A percentile compares a stretch with the other conserved stretches of the same genome.
Conservation (phyloP, 805 yeast genomes). For the Monosporozyma unispora region DNA sequence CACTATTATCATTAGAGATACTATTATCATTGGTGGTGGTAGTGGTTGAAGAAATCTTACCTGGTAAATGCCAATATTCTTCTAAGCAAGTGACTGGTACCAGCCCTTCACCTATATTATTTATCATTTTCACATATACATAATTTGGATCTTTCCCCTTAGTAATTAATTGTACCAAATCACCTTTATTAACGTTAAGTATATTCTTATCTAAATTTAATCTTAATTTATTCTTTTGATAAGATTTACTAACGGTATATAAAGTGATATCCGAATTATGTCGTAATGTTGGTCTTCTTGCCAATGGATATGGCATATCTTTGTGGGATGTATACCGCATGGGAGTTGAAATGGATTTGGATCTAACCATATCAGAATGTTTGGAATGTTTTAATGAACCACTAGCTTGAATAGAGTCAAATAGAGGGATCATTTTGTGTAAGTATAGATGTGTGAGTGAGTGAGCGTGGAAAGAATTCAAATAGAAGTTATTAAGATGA, state of each 20-base stretch:
- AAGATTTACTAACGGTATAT: constrained; percentile 4
- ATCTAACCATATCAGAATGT: background rate
- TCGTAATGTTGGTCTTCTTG: background rate
- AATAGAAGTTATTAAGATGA: too few relatives aligned
- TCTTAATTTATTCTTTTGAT: background rate
- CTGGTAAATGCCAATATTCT: constrained; percentile 7
- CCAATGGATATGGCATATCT: background rate
- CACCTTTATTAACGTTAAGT: constrained; percentile 4
- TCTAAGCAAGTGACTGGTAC: constrained; percentile 8
- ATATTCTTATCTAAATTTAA: background rate
- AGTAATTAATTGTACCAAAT: constrained; percentile 12
- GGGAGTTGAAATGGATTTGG: constrained; percentile 1
- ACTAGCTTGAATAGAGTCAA: background rate
- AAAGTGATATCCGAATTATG: background rate
- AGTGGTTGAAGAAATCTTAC: background rate
- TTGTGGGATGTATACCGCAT: background rate
- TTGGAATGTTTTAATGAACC: background rate
- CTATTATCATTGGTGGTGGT: background rate
- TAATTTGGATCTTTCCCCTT: constrained; percentile 4
- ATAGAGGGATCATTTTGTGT: background rate
- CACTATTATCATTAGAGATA: background rate
- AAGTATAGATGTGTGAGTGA: too few relatives aligned
- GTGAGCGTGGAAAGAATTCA: too few relatives aligned
- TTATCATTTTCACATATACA: constrained; percentile 10
- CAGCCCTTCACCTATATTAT: constrained; percentile 11